Base-by-base conservation (phyloP, 1,284 basidiomycete species). In the Caloboletus firmus region DNA sequence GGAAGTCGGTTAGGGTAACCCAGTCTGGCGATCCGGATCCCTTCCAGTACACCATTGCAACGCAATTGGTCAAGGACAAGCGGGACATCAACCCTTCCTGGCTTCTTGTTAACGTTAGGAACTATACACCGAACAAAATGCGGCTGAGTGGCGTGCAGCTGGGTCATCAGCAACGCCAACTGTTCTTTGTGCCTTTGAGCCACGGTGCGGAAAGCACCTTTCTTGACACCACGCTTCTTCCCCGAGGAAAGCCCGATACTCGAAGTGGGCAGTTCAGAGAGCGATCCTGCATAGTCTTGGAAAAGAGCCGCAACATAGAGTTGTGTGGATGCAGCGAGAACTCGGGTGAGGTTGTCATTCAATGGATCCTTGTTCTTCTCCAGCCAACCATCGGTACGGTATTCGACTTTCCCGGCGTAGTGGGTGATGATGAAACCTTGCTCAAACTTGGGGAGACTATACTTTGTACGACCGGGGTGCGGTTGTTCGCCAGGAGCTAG, bases 341-440 rank as follows among this genome's bases (percentile, higher is more conserved):
- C 87, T 17, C 93, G 86, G 0, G 93, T 93, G 39, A 99, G 81
- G 67, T 98, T 96, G 69, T 98, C 95, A 71, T 99, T 98, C 59
- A 99, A 78, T 0, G 97, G 97, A 67, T 99, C 97, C 75, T 98
- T 98, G 81, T 99, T 99, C 85, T 99, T 99, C 77, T 97, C 95
- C 58, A 99, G 78, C 97, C 97, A 99, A 10, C 94, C 92, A 37
- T 95, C 89, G 1, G 96, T 98, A 43, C 89, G 83, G 66, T 99
- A 99, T 67, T 98, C 95, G 65, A 99, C 97, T 57, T 89, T 89
- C 45, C 95, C 97, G 0, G 97, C 97, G 68, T 99, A 99, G 72
- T 99, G 97, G 61, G 93, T 87, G 55, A 99, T 84, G 58, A 95
- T 87, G 76, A 99, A 99, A 13, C 97, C 96, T 66, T 94, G 89